phyloP scores from a whole-genome alignment of 2,329 filamentous ascomycete genomes.

The Blumeria hordei region DNA sequence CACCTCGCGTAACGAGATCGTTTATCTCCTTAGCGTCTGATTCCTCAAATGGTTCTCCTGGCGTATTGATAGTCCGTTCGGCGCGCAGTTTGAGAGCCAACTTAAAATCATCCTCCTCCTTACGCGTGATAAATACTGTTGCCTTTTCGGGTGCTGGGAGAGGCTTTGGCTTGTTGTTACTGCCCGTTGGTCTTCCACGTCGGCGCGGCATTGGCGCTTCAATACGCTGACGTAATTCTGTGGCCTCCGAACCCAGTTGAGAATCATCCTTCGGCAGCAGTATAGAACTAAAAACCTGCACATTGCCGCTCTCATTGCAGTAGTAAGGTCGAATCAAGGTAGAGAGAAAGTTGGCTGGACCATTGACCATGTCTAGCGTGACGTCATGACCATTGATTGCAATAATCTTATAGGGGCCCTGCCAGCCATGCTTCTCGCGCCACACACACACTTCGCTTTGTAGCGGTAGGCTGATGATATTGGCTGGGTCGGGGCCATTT shows the following conservation, averaged over 20 bases:
- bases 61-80: not conserved
- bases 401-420: not conserved
- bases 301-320: not conserved
- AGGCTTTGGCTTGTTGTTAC: no score
- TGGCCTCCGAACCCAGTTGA: not conserved
- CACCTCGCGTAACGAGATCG: not conserved
- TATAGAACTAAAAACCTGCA: not conserved
- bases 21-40: not conserved
- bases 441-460: not conserved
- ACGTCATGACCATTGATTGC: not conserved
- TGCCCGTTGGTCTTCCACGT: no score
- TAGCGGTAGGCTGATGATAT: not conserved
- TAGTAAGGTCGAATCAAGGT: not conserved
- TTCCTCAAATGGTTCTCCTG: not conserved
- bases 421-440: not conserved
- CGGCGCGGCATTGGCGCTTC: no score
- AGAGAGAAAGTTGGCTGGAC: not conserved
- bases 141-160: no score
- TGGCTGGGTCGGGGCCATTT: not conserved
- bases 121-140: not conserved
- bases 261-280: not conserved
- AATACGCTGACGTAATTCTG: not conserved
- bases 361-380: not conserved
- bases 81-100: not conserved
- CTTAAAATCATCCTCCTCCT: not conserved